A percentile compares a stretch with the other conserved stretches of the same genome.
Conservation (phyloP, 371 early-diverging fungal genomes). For the Smittium culicis region DNA sequence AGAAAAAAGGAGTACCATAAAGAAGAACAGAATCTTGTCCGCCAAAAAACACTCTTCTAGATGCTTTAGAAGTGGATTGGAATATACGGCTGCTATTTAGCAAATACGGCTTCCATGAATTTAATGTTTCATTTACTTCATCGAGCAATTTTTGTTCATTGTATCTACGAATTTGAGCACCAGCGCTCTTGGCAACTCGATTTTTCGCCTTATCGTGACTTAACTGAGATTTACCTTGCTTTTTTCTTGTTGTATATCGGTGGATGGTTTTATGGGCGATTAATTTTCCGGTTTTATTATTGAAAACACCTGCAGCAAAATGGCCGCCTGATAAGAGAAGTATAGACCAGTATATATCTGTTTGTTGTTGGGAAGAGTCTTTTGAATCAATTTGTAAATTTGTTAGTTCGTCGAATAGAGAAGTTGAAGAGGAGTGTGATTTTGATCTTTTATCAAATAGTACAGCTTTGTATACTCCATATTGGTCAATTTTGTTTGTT, state of each 20-base stretch:
- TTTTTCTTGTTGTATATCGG: constrained; percentile 84
- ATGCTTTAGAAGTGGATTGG: neutral
- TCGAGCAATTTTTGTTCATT: constrained; percentile 66
- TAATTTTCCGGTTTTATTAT: constrained; percentile 41
- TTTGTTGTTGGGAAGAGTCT: neutral
- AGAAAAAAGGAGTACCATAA: neutral
- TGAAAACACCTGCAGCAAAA: constrained; percentile 79
- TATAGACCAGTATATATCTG: constrained; percentile 53
- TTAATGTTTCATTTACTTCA: constrained; percentile 57
- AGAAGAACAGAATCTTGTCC: neutral
- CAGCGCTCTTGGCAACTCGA: constrained; percentile 70
- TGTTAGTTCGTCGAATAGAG: neutral
- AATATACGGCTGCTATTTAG: constrained; percentile 14
- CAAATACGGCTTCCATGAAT: constrained; percentile 9
- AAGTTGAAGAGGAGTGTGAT: neutral
- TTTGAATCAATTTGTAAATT: neutral
- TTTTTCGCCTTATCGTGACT: constrained; percentile 67
- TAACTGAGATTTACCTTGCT: constrained; percentile 88
- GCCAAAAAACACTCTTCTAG: constrained; percentile 19
- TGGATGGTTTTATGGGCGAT: constrained; percentile 79
- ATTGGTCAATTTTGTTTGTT: neutral
- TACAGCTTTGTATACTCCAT: constrained; percentile 8
- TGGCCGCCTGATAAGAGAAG: constrained; percentile 73
- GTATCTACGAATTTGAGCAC: constrained; percentile 73
- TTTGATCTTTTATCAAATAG: neutral